phyloP scores from a whole-genome alignment of 352 stramenopile species.

The Pythium rishiriense region DNA sequence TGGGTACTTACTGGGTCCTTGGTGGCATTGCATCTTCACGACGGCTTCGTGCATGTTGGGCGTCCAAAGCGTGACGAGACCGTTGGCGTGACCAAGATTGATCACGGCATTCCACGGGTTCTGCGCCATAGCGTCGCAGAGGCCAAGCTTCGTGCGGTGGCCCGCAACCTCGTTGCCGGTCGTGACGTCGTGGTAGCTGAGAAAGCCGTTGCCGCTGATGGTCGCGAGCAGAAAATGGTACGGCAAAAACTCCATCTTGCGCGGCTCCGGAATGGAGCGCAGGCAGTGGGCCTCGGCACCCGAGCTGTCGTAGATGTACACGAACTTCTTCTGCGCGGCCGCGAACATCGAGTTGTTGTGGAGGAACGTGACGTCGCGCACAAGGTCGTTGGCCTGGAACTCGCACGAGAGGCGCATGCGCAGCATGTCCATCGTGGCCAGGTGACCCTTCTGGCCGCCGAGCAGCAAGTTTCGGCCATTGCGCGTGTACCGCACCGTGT shows the following conservation, averaged over 20 bases:
- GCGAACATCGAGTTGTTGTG: slow-evolving; percentile 98
- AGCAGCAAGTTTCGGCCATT: slow-evolving; percentile 96
- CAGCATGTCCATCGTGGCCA: slow-evolving; percentile 94
- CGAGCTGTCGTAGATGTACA: slow-evolving; percentile 97
- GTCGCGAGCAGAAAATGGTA: slow-evolving; percentile 99
- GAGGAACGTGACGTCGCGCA: slow-evolving; percentile 96
- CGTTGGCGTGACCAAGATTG: slow-evolving; percentile 96
- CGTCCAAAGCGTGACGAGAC: slow-evolving; percentile 98
- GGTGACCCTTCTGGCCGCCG: slow-evolving; percentile 92
- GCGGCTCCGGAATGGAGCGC: slow-evolving; percentile 89
- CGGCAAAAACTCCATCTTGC: slow-evolving; percentile 95
- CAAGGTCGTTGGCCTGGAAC: slow-evolving; percentile 93
- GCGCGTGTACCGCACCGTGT: slow-evolving; percentile 93
- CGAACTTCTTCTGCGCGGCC: slow-evolving; percentile 96
- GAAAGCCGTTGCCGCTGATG: slow-evolving; percentile 86
- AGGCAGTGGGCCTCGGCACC: slow-evolving; percentile 97
- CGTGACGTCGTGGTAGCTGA: slow-evolving; percentile 97
- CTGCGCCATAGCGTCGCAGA: slow-evolving; percentile 91
- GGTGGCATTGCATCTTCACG: slow-evolving; percentile 98
- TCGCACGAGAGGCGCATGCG: slow-evolving; percentile 91
- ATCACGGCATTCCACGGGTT: slow-evolving; percentile 98
- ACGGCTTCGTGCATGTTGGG: slow-evolving; percentile 93
- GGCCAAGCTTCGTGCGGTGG: slow-evolving; percentile 92
- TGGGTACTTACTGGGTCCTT: slow-evolving; percentile 83
- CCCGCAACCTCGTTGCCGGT: slow-evolving; percentile 92